Evolutionary conservation across 441 rosid species (phyloP).

Genomic region (Gossypium trilobum): DNA sequence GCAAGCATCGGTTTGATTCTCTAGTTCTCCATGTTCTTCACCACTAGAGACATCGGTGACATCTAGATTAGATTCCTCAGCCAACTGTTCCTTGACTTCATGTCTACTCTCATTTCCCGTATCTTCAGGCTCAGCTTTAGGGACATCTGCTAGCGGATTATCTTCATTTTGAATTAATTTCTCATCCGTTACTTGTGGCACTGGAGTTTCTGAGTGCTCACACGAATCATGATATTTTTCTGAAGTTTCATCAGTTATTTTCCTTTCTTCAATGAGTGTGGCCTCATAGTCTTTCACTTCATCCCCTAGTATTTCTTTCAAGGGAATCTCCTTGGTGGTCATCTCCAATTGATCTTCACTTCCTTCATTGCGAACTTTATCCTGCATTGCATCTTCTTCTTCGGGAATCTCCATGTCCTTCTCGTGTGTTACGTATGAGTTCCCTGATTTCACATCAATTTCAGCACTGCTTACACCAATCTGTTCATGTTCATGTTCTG

Average conservation of each 20-base stretch:
- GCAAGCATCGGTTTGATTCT: background rate
- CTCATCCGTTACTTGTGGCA: slow-evolving; percentile 8
- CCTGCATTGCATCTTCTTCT: slow-evolving; percentile 12
- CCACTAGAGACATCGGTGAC: slow-evolving; percentile 7
- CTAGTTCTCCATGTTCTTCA: background rate
- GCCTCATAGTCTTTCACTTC: slow-evolving; percentile 16
- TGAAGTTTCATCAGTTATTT: slow-evolving; percentile 15
- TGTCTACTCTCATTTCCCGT: slow-evolving; percentile 4
- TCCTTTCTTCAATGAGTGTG: slow-evolving; percentile 17
- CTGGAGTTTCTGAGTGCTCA: slow-evolving; percentile 15
- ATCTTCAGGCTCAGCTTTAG: slow-evolving; percentile 17
- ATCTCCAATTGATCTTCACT: slow-evolving; percentile 12
- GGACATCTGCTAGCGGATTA: slow-evolving; percentile 14
- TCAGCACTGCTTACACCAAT: background rate
- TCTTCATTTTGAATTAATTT: slow-evolving; percentile 7
- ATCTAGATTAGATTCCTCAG: slow-evolving; percentile 14
- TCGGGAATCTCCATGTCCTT: slow-evolving; percentile 11
- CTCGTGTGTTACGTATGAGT: background rate
- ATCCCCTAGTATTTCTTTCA: slow-evolving; percentile 14
- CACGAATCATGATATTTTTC: slow-evolving; percentile 2
- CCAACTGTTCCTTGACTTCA: slow-evolving; percentile 7
- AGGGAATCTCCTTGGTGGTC: background rate
- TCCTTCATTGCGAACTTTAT: slow-evolving; percentile 14
- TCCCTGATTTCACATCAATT: slow-evolving; percentile 15
- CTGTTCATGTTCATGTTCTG: slow-evolving; percentile 5